Percentiles rank a stretch among this genome's conserved stretches.
Evolutionary conservation across 2,329 filamentous ascomycete species (phyloP).

Genomic region (Fusarium udum): DNA sequence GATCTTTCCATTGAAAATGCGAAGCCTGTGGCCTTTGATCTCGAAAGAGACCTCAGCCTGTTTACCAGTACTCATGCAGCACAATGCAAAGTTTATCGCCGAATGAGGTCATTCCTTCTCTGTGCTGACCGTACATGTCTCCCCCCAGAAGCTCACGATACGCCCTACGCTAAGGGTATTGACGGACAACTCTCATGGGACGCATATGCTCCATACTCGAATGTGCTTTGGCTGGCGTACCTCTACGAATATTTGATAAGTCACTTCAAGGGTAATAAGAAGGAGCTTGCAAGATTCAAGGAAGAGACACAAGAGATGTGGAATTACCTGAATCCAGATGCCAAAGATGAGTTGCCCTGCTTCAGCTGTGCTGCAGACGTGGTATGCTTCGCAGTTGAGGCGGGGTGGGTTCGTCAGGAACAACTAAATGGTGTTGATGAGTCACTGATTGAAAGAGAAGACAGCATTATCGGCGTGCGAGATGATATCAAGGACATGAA

Average conservation of each 20-base stretch:
- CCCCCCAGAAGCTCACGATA: conserved; percentile 57
- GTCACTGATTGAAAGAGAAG: conserved; percentile 51
- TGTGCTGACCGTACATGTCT: conserved; percentile 61
- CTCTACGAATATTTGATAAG: conserved; percentile 63
- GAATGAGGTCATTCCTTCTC: conserved; percentile 68
- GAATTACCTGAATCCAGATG: conserved; percentile 62
- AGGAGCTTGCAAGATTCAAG: conserved; percentile 58
- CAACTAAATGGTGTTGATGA: conserved; percentile 57
- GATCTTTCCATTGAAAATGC: conserved; percentile 51
- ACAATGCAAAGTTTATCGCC: conserved; percentile 70
- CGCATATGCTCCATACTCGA: conserved; percentile 67
- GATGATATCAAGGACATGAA: conserved; percentile 39
- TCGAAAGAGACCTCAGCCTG: conserved; percentile 67
- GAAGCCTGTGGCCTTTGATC: conserved; percentile 62
- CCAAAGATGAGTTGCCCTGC: conserved; percentile 56
- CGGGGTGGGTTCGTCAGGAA: conserved; percentile 64
- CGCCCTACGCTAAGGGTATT: conserved; percentile 57
- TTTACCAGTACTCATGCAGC: conserved; percentile 69
- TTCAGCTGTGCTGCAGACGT: conserved; percentile 67
- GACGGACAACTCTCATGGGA: conserved; percentile 64
- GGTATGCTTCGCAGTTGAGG: conserved; percentile 65
- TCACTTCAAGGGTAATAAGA: conserved; percentile 59
- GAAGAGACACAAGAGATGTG: conserved; percentile 62
- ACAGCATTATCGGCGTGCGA: conserved; percentile 52
- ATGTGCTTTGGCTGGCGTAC: conserved; percentile 72